phyloP scores from a whole-genome alignment of 1,139 yeast species.

The Nakaseomyces glabratus region DNA sequence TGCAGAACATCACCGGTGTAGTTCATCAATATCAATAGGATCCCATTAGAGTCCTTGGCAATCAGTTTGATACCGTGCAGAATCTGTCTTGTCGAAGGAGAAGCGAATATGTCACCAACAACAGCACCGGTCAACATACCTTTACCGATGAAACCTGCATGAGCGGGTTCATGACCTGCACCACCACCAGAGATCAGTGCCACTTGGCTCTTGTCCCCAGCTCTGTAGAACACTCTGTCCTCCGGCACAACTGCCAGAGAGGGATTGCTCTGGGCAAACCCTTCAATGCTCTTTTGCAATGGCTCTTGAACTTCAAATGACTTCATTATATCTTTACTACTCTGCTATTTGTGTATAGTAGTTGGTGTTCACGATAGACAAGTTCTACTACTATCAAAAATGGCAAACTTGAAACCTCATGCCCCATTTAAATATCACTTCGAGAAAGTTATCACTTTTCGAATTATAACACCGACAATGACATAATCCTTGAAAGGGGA shows the following conservation, averaged over 20 bases:
- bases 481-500: too few relatives aligned
- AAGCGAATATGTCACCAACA: conserved; percentile 80
- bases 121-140: conserved; percentile 82
- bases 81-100: conserved; percentile 86
- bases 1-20: conserved; percentile 92
- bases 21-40: conserved; percentile 72
- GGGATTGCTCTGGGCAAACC: conserved; percentile 64
- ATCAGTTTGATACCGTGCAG: conserved; percentile 48
- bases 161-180: conserved; percentile 91
- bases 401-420: too few relatives aligned
- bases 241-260: conserved; percentile 50
- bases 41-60: conserved; percentile 47
- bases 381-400: too few relatives aligned
- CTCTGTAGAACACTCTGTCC: conserved; percentile 57
- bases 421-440: too few relatives aligned
- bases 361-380: too few relatives aligned
- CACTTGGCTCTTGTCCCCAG: conserved; percentile 41
- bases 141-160: conserved; percentile 81
- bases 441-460: too few relatives aligned
- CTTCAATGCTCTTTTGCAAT: conserved; percentile 55
- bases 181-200: conserved; percentile 87
- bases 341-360: too few relatives aligned
- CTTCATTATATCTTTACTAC: conserved; percentile 15
- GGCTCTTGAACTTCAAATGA: conserved; percentile 44
- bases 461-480: too few relatives aligned